Percentiles rank a stretch among this genome's conserved stretches.
phyloP scores from a whole-genome alignment of 129 eudicot species.

The Chrysanthemum makinoi region DNA sequence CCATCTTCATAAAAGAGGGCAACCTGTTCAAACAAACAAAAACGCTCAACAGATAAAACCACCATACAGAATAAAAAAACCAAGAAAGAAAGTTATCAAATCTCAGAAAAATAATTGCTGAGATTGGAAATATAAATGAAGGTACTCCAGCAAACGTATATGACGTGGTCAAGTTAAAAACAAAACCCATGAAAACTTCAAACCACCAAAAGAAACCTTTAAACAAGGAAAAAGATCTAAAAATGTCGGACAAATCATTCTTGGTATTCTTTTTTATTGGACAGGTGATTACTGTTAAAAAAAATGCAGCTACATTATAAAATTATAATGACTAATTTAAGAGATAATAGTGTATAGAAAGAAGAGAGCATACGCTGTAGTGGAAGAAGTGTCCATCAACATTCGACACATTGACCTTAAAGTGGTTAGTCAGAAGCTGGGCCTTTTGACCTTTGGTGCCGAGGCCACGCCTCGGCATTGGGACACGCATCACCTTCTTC shows the following conservation, averaged over 20 bases:
- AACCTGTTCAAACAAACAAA: conserved; percentile 45
- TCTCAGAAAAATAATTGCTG: too few species aligned
- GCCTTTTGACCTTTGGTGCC: conserved; percentile 68
- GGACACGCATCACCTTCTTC: conserved; percentile 55
- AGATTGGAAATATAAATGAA: not conserved
- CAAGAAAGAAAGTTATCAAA: not conserved
- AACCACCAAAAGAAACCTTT: too few species aligned
- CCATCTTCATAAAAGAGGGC: conserved; percentile 90
- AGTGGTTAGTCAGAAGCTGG: conserved; percentile 74
- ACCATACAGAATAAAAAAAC: not conserved
- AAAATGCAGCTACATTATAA: too few species aligned
- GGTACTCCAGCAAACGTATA: not conserved
- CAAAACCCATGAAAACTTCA: too few species aligned
- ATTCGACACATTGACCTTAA: conserved; percentile 68
- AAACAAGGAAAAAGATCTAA: too few species aligned
- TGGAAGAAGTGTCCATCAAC: conserved; percentile 87
- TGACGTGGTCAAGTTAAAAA: too few species aligned
- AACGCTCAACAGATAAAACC: not conserved
- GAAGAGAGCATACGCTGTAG: conserved; percentile 60
- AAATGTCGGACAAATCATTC: too few species aligned
- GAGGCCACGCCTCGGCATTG: conserved; percentile 73
- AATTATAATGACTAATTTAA: not conserved
- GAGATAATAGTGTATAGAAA: not conserved
- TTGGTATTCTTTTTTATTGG: too few species aligned
- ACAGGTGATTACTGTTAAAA: too few species aligned